These are phyloP conservation scores for Ceratocystis lukuohia DNA, from an alignment of 2,329 filamentous ascomycete species.

Conservation along the genomic window DNA sequence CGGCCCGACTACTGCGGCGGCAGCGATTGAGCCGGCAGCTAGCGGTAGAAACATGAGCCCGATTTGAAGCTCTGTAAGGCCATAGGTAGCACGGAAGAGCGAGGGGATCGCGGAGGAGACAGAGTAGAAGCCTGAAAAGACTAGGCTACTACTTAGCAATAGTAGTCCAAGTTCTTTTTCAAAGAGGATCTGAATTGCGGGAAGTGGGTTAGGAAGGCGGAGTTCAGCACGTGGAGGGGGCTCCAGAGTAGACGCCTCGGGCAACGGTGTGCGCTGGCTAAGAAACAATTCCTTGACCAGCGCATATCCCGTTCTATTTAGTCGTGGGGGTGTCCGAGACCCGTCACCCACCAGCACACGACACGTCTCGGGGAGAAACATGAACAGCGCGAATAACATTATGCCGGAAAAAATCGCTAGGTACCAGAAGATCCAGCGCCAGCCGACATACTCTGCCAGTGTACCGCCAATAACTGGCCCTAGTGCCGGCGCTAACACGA, in stretches of 20 bases:
- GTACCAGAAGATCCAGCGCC: constrained; percentile 51
- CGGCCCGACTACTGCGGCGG: constrained; percentile 36
- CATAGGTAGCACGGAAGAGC: constrained; percentile 40
- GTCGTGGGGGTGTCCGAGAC: constrained; percentile 30
- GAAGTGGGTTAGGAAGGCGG: constrained; percentile 29
- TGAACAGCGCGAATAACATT: constrained; percentile 31
- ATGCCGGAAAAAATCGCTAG: constrained; percentile 35
- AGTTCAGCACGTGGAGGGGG: constrained; percentile 1
- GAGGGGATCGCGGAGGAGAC: constrained; percentile 34
- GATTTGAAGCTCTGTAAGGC: constrained; percentile 41
- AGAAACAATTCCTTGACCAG: constrained; percentile 21
- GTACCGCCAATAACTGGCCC: constrained; percentile 47
- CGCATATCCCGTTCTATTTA: constrained; percentile 27
- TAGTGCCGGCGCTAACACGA: constrained; percentile 36
- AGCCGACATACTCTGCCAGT: constrained; percentile 42
- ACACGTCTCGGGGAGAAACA: constrained; percentile 43
- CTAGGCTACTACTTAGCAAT: constrained; percentile 32
- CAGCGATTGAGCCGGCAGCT: constrained; percentile 36
- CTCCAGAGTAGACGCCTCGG: neutral
- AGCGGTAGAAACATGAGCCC: constrained; percentile 42
- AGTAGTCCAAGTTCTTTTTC: constrained; percentile 34
- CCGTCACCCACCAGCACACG: constrained; percentile 39
- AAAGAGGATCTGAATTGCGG: constrained; percentile 30
- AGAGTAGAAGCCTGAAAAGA: constrained; percentile 39
- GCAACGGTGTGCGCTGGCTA: neutral